phyloP scores from a whole-genome alignment of 2,329 filamentous ascomycete species.

The Paecilomyces fulvus region DNA sequence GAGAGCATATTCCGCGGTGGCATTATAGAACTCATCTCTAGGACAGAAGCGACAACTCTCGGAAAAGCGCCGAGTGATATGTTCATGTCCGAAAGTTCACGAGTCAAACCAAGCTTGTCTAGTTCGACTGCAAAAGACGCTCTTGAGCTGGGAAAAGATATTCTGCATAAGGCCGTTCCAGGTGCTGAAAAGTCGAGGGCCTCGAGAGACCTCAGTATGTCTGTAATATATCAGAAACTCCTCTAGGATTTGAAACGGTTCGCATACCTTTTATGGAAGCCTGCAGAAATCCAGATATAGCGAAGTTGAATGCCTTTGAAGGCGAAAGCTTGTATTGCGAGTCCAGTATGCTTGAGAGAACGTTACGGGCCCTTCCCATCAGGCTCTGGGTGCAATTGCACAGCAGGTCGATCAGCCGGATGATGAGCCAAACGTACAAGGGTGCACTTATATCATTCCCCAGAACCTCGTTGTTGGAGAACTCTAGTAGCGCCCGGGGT shows the following conservation, averaged over 20 bases:
- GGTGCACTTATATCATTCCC: conserved; percentile 38
- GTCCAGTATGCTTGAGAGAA: conserved; percentile 24
- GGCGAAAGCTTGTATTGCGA: conserved; percentile 25
- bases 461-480: conserved; percentile 54
- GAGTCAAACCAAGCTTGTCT: conserved; percentile 22
- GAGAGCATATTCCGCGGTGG: conserved; percentile 7
- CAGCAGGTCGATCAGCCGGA: conserved; percentile 43
- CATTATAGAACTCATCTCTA: conserved; percentile 22
- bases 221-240: conserved; percentile 25
- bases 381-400: conserved; percentile 35
- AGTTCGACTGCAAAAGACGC: conserved; percentile 21
- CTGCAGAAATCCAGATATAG: conserved; percentile 24
- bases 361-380: conserved; percentile 29
- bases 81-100: conserved; percentile 16
- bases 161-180: conserved; percentile 5
- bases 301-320: conserved; percentile 19
- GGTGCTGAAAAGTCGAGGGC: conserved; percentile 9
- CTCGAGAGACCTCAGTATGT: conserved; percentile 38
- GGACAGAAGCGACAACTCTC: conserved; percentile 15
- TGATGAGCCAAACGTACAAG: conserved; percentile 47
- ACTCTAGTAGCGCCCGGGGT: conserved; percentile 57
- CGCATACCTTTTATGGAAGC: conserved; percentile 30
- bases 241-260: not conserved
- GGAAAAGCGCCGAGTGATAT: conserved; percentile 19
- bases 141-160: conserved; percentile 18